A percentile compares a stretch with the other conserved stretches of the same genome.
Conservation (phyloP, 148 eudicot species). For the Cornus suecica region DNA sequence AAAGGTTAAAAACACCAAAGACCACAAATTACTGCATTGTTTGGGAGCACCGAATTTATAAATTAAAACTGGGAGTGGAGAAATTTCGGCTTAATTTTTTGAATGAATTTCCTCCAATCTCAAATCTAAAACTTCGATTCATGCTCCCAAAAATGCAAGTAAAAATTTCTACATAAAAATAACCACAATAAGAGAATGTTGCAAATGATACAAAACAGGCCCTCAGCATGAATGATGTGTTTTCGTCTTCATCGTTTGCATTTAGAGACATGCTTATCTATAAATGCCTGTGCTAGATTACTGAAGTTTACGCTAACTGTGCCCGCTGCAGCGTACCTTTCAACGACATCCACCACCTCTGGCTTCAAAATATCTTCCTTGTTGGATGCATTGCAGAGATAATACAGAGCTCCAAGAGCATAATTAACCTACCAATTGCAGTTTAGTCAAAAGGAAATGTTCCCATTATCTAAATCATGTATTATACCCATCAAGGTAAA, state of each 20-base stretch:
- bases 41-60: too few relatives aligned
- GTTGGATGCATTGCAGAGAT: slow-evolving; percentile 26
- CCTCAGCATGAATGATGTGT: too few relatives aligned
- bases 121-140: too few relatives aligned
- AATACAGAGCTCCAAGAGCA: slow-evolving; percentile 29
- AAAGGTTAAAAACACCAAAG: too few relatives aligned
- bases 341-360: slow-evolving; percentile 29
- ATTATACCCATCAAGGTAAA: not conserved
- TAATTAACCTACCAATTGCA: slow-evolving; percentile 19
- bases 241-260: not conserved
- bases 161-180: too few relatives aligned
- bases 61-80: too few relatives aligned
- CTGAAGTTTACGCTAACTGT: slow-evolving; percentile 26
- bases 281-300: slow-evolving; percentile 27
- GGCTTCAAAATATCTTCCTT: slow-evolving; percentile 21
- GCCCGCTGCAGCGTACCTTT: slow-evolving; percentile 24
- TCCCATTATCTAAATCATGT: not conserved
- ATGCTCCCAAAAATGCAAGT: too few relatives aligned
- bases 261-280: slow-evolving; percentile 19
- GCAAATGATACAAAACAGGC: too few relatives aligned
- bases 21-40: too few relatives aligned
- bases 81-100: too few relatives aligned
- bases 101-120: too few relatives aligned
- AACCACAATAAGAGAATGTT: too few relatives aligned
- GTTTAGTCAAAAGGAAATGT: not conserved